A percentile compares a stretch with the other conserved stretches of the same genome.
phyloP scores from a whole-genome alignment of 495 filamentous ascomycete genomes.

The Cladorrhinum samala region DNA sequence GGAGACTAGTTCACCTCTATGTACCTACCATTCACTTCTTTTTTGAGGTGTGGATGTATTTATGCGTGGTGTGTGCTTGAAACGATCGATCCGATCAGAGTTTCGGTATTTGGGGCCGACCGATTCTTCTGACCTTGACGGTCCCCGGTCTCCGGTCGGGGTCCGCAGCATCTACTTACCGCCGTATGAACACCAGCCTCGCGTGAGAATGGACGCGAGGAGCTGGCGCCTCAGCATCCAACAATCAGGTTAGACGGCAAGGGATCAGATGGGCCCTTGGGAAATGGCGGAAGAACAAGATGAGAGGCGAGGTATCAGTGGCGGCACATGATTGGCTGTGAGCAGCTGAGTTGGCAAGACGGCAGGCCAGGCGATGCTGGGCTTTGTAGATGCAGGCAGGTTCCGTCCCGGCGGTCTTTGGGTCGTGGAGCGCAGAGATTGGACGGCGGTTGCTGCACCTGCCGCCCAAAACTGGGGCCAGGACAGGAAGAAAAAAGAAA shows the following conservation, averaged over 20 bases:
- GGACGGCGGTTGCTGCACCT: slow-evolving; percentile 12
- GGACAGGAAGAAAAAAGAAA: slow-evolving; percentile 10
- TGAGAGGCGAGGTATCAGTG: slow-evolving; percentile 6
- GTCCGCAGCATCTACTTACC: no score
- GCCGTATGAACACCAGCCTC: neutral
- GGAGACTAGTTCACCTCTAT: no score
- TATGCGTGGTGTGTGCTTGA: no score
- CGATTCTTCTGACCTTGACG: no score
- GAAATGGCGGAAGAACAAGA: slow-evolving; percentile 4
- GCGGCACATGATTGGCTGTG: slow-evolving; percentile 24
- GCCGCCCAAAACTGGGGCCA: slow-evolving; percentile 20
- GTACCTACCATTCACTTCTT: no score
- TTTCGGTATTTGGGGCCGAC: no score
- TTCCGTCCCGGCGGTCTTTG: slow-evolving; percentile 20
- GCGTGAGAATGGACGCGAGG: neutral
- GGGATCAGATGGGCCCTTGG: neutral
- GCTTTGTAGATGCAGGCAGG: slow-evolving; percentile 16
- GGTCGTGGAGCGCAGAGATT: slow-evolving; percentile 30
- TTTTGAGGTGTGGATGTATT: no score
- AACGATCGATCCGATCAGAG: no score
- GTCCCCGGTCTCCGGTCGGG: no score
- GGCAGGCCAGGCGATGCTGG: slow-evolving; percentile 22
- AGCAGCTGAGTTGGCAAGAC: slow-evolving; percentile 25
- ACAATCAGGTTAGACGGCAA: neutral
- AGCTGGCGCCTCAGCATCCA: no score